Conservation (phyloP, 192 early-diverging fungal genomes). For the Linnemannia hyalina region DNA sequence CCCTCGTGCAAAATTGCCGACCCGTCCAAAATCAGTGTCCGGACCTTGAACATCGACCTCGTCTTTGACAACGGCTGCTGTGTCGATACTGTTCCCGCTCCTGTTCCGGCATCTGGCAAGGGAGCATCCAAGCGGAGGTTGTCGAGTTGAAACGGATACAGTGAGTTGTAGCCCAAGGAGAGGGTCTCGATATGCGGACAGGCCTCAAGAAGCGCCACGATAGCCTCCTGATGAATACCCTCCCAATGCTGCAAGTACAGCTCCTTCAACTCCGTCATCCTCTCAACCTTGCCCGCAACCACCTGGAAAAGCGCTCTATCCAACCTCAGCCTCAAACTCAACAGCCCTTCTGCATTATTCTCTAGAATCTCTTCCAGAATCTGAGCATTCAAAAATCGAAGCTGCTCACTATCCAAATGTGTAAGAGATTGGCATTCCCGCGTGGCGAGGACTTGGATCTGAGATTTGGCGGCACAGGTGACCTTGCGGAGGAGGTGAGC, state of each 20-base stretch:
- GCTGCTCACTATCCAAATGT: constrained; percentile 32
- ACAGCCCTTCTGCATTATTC: constrained; percentile 14
- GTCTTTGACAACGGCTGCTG: neutral
- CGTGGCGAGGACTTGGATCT: constrained; percentile 13
- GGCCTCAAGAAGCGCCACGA: constrained; percentile 11
- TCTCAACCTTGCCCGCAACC: neutral
- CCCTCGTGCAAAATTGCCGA: constrained; percentile 40
- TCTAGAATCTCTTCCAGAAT: constrained; percentile 26
- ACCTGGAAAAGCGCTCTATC: constrained; percentile 31
- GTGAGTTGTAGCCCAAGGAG: constrained; percentile 29
- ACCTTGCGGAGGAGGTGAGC: constrained; percentile 13
- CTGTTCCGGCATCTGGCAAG: neutral
- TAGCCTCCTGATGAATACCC: constrained; percentile 19
- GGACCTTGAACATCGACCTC: constrained; percentile 15
- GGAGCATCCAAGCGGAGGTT: constrained; percentile 3
- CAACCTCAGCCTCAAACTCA: constrained; percentile 18
- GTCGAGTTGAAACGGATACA: constrained; percentile 45
- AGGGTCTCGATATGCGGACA: constrained; percentile 31
- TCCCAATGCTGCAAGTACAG: constrained; percentile 49
- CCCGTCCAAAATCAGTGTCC: constrained; percentile 27
- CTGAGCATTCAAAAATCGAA: constrained; percentile 28
- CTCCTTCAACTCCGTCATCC: constrained; percentile 32
- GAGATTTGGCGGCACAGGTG: constrained; percentile 12
- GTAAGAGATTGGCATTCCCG: constrained; percentile 21
- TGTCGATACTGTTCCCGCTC: neutral